These are phyloP conservation scores for Letharia lupina DNA, from an alignment of 495 filamentous ascomycete species.

Conservation along the genomic window DNA sequence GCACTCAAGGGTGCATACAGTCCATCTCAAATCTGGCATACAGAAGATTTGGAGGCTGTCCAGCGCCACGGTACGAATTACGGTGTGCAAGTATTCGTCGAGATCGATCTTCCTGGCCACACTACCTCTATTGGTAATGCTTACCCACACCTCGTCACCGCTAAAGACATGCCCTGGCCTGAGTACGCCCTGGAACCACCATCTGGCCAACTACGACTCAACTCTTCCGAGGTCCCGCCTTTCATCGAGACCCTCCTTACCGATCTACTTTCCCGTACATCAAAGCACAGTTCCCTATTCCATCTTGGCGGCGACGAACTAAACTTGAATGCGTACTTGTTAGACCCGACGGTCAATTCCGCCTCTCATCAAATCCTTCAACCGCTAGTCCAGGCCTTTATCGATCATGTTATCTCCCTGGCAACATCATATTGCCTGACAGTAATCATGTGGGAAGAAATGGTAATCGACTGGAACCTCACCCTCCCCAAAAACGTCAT, in stretches of 20 bases:
- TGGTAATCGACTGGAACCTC: conserved; percentile 64
- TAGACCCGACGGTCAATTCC: conserved; percentile 57
- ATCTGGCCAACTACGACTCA: conserved; percentile 66
- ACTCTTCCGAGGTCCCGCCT: conserved; percentile 50
- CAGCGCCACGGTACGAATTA: conserved; percentile 55
- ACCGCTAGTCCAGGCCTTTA: conserved; percentile 62
- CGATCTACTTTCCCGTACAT: conserved; percentile 62
- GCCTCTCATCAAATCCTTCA: conserved; percentile 42
- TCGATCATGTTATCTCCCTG: conserved; percentile 54
- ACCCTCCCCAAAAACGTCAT: conserved; percentile 51
- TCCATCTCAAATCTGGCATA: conserved; percentile 50
- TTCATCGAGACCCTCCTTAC: conserved; percentile 59
- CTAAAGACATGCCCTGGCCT: conserved; percentile 59
- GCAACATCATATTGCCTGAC: conserved; percentile 45
- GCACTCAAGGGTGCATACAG: conserved; percentile 59
- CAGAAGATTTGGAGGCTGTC: conserved; percentile 49
- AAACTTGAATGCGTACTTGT: conserved; percentile 59
- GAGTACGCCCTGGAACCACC: conserved; percentile 66
- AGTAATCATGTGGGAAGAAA: conserved; percentile 78
- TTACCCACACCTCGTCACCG: conserved; percentile 64
- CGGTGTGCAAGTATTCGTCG: conserved; percentile 64
- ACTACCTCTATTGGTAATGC: conserved; percentile 53
- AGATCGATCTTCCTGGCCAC: conserved; percentile 78
- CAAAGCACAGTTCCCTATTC: conserved; percentile 59
- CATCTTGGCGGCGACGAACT: conserved; percentile 82